phyloP scores from a whole-genome alignment of 2,329 filamentous ascomycete species.

The Trichoderma brevicompactum region DNA sequence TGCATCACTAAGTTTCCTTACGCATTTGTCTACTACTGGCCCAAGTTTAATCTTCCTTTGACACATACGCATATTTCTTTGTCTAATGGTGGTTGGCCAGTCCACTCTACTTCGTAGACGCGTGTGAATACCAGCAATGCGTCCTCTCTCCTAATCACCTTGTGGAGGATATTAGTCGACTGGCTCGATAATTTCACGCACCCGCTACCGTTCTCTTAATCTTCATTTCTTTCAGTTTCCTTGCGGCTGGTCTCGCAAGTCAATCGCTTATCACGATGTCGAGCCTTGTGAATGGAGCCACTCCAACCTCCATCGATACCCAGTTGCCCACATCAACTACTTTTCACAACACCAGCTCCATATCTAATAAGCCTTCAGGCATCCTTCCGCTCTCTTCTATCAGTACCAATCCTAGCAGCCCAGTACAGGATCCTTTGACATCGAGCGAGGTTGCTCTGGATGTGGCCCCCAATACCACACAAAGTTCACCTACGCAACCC shows the following conservation, averaged over 20 bases:
- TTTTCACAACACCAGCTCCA: conserved; percentile 17
- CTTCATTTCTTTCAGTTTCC: conserved; percentile 16
- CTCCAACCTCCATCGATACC: conserved; percentile 56
- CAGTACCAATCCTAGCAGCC: conserved; percentile 5
- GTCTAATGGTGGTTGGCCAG: conserved; percentile 2
- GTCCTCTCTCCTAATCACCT: conserved; percentile 1
- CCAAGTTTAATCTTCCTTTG: not conserved
- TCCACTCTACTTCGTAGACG: not conserved
- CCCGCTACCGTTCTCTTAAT: not conserved
- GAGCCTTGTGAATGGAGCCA: conserved; percentile 52
- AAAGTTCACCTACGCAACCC: not conserved
- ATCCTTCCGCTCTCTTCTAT: not conserved
- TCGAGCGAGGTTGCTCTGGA: not conserved
- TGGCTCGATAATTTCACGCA: not conserved
- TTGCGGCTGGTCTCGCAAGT: conserved; percentile 53
- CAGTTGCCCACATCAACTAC: conserved; percentile 42
- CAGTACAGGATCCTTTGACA: not conserved
- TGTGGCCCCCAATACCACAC: not conserved
- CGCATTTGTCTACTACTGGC: not conserved
- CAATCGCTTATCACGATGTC: conserved; percentile 37
- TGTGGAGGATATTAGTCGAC: conserved; percentile 2
- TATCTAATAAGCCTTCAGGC: not conserved
- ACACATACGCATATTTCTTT: not conserved
- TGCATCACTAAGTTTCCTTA: not conserved
- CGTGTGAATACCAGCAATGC: conserved; percentile 8